Percentiles rank a stretch among this genome's conserved stretches.
Evolutionary conservation across 2,329 filamentous ascomycete genomes (phyloP).

Genomic region (Epicoccum nigrum): DNA sequence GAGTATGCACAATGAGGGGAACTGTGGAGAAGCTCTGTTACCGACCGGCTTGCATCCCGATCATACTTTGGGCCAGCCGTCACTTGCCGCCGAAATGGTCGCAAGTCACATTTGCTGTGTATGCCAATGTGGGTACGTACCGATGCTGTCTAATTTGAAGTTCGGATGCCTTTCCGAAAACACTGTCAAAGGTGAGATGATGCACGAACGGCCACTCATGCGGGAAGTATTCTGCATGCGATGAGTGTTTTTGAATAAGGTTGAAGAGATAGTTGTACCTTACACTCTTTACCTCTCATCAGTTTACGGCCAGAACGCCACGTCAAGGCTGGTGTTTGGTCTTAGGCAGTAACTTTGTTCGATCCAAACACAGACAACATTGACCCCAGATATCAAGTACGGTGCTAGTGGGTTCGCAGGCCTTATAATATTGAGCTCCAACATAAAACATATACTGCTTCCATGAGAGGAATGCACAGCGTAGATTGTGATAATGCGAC

Average conservation of each 20-base stretch:
- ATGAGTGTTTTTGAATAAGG: slow-evolving; percentile 6
- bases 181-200: neutral
- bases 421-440: slow-evolving; percentile 51
- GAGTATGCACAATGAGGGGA: slow-evolving; percentile 18
- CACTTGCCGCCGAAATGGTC: slow-evolving; percentile 16
- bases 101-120: slow-evolving; percentile 8
- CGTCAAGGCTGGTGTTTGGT: slow-evolving; percentile 25
- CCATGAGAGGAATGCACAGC: slow-evolving; percentile 48
- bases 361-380: slow-evolving; percentile 45
- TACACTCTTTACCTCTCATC: neutral
- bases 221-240: slow-evolving; percentile 3
- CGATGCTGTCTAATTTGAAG: slow-evolving; percentile 4
- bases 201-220: slow-evolving; percentile 9
- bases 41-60: slow-evolving; percentile 15
- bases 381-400: slow-evolving; percentile 46
- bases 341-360: slow-evolving; percentile 52
- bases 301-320: neutral
- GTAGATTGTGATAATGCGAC: slow-evolving; percentile 46
- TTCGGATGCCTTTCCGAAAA: slow-evolving; percentile 11
- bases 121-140: neutral
- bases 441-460: slow-evolving; percentile 52
- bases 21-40: slow-evolving; percentile 14
- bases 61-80: slow-evolving; percentile 15
- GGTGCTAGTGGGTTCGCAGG: slow-evolving; percentile 52
- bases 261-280: neutral